These are phyloP conservation scores for Trametes cubensis DNA, from an alignment of 768 basidiomycete genomes.

Conservation along the genomic window DNA sequence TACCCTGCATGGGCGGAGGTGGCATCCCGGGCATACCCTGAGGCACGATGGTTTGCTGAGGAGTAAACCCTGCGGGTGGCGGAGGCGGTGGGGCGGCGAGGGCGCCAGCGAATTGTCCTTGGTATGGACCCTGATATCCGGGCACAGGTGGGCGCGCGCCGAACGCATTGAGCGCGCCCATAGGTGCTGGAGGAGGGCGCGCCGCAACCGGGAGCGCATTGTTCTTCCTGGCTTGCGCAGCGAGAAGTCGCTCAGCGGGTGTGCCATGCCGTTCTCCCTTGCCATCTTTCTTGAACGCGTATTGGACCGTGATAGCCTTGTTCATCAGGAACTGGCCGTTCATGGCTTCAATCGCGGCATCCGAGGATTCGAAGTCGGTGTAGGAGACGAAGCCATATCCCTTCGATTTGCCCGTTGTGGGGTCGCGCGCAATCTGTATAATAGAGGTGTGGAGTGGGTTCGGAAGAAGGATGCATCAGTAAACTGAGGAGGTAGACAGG, in stretches of 20 bases:
- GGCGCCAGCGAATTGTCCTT: slow-evolving; percentile 93
- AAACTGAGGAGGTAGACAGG: slow-evolving; percentile 8
- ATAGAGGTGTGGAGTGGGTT: slow-evolving; percentile 9
- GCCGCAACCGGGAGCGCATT: slow-evolving; percentile 82
- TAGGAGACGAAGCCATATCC: slow-evolving; percentile 98
- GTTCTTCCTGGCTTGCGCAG: slow-evolving; percentile 94
- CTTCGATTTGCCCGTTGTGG: slow-evolving; percentile 82
- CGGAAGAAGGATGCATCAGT: slow-evolving; percentile 9
- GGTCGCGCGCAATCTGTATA: slow-evolving; percentile 86
- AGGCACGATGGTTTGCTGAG: slow-evolving; percentile 68
- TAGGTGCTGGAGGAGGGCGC: slow-evolving; percentile 75
- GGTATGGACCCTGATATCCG: slow-evolving; percentile 75
- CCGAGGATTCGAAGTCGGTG: slow-evolving; percentile 96
- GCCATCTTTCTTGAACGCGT: slow-evolving; percentile 99
- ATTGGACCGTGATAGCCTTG: slow-evolving; percentile 95
- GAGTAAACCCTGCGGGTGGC: slow-evolving; percentile 78
- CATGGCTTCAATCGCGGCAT: slow-evolving; percentile 96
- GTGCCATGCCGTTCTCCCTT: slow-evolving; percentile 98
- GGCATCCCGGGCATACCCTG: slow-evolving; percentile 31
- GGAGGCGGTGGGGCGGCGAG: slow-evolving; percentile 69
- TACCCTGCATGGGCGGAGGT: slow-evolving; percentile 33
- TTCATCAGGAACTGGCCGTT: slow-evolving; percentile 98
- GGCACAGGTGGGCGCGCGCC: slow-evolving; percentile 67
- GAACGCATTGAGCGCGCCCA: slow-evolving; percentile 49
- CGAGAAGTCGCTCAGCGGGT: slow-evolving; percentile 92